A percentile compares a stretch with the other conserved stretches of the same genome.
Evolutionary conservation across 1,284 basidiomycete species (phyloP).

Genomic region (Austroboletus novae-zelandiae): DNA sequence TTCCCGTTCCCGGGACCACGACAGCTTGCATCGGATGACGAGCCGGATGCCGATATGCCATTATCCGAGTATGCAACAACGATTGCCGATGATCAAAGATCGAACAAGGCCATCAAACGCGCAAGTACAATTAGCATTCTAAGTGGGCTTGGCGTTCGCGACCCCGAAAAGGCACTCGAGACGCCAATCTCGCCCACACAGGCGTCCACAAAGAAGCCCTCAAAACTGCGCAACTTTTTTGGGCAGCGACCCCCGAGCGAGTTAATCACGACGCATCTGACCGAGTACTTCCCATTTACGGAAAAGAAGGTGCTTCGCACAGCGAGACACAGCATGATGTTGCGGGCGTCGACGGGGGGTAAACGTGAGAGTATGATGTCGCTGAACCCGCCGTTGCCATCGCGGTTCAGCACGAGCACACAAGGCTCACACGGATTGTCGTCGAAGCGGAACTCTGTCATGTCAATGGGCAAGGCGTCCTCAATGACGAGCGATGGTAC

Average conservation of each 20-base stretch:
- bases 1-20: conserved; percentile 18
- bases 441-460: conserved; percentile 51
- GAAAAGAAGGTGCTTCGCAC: conserved; percentile 90
- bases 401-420: conserved; percentile 70
- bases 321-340: conserved; percentile 82
- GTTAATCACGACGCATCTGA: conserved; percentile 93
- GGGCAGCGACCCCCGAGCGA: conserved; percentile 97
- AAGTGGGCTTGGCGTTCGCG: conserved; percentile 83
- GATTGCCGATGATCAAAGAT: conserved; percentile 19
- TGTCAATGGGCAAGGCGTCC: conserved; percentile 43
- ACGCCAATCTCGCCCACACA: conserved; percentile 41
- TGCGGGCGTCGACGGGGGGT: conserved; percentile 33
- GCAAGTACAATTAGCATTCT: conserved; percentile 94
- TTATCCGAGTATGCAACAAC: conserved; percentile 21
- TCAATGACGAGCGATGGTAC: conserved; percentile 24
- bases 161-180: conserved; percentile 63
- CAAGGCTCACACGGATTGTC: conserved; percentile 57
- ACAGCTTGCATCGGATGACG: conserved; percentile 33
- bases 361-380: conserved; percentile 53
- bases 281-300: conserved; percentile 94
- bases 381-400: conserved; percentile 42
- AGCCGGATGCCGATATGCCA: conserved; percentile 40
- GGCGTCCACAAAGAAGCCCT: conserved; percentile 47
- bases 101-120: conserved; percentile 76
- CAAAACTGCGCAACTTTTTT: conserved; percentile 93